These are phyloP conservation scores for Brassica balearica DNA, from an alignment of 441 rosid species.

Conservation along the genomic window DNA sequence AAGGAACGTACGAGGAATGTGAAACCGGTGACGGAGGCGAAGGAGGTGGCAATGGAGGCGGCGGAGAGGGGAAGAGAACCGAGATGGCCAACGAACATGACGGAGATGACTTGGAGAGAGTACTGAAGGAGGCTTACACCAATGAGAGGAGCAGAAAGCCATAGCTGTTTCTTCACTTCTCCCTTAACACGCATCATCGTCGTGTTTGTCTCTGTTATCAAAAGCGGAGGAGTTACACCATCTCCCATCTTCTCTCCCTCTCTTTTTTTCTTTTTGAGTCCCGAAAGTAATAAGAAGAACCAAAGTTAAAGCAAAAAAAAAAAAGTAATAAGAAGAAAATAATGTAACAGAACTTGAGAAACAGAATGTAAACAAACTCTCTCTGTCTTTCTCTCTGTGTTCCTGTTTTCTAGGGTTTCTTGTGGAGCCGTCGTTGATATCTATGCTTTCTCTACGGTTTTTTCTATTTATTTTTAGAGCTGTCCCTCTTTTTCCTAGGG, in stretches of 20 bases:
- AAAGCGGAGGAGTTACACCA: neutral
- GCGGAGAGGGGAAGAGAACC: slow-evolving; percentile 61
- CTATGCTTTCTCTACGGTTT: neutral
- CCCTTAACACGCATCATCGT: slow-evolving; percentile 15
- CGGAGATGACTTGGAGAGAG: slow-evolving; percentile 63
- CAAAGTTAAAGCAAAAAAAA: no score
- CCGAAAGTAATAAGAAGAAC: neutral
- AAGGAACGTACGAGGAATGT: slow-evolving; percentile 57
- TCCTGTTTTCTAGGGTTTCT: neutral
- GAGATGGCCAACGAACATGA: slow-evolving; percentile 76
- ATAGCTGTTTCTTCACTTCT: slow-evolving; percentile 65
- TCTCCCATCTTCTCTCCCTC: neutral
- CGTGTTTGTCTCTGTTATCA: neutral
- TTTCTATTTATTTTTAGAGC: neutral
- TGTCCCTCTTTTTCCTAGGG: neutral
- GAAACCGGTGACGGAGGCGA: slow-evolving; percentile 67
- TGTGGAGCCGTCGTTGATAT: slow-evolving; percentile 6
- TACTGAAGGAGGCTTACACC: slow-evolving; percentile 51
- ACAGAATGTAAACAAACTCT: neutral
- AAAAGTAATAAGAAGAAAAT: neutral
- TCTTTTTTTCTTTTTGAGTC: no score
- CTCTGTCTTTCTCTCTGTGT: neutral
- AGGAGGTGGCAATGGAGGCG: slow-evolving; percentile 76
- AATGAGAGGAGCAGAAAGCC: slow-evolving; percentile 73
- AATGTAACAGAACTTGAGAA: neutral